Conservation (phyloP, 2,329 filamentous ascomycete genomes). For the Metarhizium humberi region DNA sequence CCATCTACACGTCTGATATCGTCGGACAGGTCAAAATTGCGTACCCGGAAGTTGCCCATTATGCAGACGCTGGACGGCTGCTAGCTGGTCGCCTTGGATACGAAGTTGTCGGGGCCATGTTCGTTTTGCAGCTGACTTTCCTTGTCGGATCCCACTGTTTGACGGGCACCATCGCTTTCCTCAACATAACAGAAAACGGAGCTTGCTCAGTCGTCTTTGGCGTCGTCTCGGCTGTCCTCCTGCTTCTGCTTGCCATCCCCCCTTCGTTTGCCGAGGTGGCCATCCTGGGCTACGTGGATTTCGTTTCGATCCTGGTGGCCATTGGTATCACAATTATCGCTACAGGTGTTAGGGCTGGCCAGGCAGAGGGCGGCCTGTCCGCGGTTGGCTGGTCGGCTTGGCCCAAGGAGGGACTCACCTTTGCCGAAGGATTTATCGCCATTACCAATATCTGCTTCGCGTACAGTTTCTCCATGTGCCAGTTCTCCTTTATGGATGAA, state of each 20-base stretch:
- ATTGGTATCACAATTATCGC: constrained; percentile 59
- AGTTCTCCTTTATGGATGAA: constrained; percentile 45
- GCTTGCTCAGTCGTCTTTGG: constrained; percentile 36
- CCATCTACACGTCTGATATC: constrained; percentile 38
- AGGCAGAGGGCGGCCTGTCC: constrained; percentile 21
- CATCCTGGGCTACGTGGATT: constrained; percentile 43
- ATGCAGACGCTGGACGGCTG: constrained; percentile 58
- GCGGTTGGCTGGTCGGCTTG: constrained; percentile 33
- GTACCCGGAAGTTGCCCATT: constrained; percentile 50
- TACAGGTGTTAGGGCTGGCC: constrained; percentile 38
- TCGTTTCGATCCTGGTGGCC: constrained; percentile 52
- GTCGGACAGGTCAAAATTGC: constrained; percentile 39
- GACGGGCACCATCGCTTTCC: constrained; percentile 61
- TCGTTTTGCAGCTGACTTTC: constrained; percentile 57
- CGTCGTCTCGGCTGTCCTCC: constrained; percentile 35
- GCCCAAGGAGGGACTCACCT: constrained; percentile 33
- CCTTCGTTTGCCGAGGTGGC: constrained; percentile 40
- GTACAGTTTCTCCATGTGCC: constrained; percentile 48
- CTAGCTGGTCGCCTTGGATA: constrained; percentile 51
- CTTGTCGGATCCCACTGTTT: constrained; percentile 64
- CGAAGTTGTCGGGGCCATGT: constrained; percentile 52
- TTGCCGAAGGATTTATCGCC: constrained; percentile 49
- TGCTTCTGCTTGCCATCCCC: constrained; percentile 35
- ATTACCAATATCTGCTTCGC: constrained; percentile 64
- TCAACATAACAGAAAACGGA: constrained; percentile 49